phyloP scores from a whole-genome alignment of 441 rosid species.

The Euphorbia celastroides region DNA sequence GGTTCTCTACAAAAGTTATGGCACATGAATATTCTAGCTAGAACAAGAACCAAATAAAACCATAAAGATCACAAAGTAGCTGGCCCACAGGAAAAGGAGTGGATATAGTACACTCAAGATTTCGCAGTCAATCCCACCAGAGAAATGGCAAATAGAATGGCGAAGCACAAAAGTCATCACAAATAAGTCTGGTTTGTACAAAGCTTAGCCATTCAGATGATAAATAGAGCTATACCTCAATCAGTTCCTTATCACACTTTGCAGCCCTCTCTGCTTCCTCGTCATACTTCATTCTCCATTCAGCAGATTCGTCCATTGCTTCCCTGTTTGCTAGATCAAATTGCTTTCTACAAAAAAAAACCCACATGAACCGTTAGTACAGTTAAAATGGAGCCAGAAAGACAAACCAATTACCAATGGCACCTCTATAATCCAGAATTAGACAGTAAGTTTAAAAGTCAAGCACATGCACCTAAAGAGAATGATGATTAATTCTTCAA shows the following conservation, averaged over 20 bases:
- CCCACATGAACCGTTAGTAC: not conserved
- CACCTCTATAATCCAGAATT: not conserved
- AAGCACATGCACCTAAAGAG: not conserved
- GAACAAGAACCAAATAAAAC: too few relatives aligned
- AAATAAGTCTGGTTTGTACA: not conserved
- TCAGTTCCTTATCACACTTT: conserved; percentile 53
- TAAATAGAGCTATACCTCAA: conserved; percentile 37
- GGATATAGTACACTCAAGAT: too few relatives aligned
- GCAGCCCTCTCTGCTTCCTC: conserved; percentile 55
- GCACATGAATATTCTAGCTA: too few relatives aligned
- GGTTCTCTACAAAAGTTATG: too few relatives aligned
- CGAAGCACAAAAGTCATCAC: not conserved
- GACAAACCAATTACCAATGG: not conserved
- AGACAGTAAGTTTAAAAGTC: not conserved
- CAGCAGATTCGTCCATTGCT: conserved; percentile 97
- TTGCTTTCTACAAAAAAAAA: conserved; percentile 55
- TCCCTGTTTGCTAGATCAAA: conserved; percentile 89
- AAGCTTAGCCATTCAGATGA: not conserved
- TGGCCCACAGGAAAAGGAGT: too few relatives aligned
- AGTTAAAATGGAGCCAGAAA: conserved; percentile 1
- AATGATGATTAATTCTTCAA: not conserved
- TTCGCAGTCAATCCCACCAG: not conserved
- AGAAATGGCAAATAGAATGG: not conserved
- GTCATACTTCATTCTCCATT: conserved; percentile 81
- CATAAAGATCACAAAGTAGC: too few relatives aligned